Percentiles rank a stretch among this genome's conserved stretches.
Conservation (phyloP, 106 monocot genomes). For the Allium cepa region DNA sequence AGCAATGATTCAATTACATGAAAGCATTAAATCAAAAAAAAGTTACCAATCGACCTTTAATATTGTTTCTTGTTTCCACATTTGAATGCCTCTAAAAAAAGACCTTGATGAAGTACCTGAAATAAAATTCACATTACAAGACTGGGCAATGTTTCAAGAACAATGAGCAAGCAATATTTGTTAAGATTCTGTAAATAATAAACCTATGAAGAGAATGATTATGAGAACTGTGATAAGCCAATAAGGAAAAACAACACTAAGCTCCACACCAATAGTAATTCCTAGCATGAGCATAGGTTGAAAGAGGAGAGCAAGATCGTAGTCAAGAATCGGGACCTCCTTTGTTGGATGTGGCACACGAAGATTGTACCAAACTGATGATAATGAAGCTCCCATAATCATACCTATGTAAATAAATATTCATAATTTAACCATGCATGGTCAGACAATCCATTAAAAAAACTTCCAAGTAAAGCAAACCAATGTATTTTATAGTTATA, state of each 20-base stretch:
- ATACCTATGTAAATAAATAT: slow-evolving; percentile 38
- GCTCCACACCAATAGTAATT: slow-evolving; percentile 87
- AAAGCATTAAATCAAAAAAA: not conserved
- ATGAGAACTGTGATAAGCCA: slow-evolving; percentile 98
- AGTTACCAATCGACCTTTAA: slow-evolving; percentile 34
- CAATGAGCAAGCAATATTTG: no score
- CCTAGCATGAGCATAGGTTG: slow-evolving; percentile 99
- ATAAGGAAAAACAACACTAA: slow-evolving; percentile 91
- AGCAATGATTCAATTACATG: no score
- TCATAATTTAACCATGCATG: no score
- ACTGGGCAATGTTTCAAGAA: no score
- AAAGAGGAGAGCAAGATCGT: slow-evolving; percentile 86
- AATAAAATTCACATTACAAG: not conserved
- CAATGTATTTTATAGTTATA: no score
- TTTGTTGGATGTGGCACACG: slow-evolving; percentile 75
- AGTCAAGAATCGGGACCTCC: slow-evolving; percentile 91
- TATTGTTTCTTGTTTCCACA: slow-evolving; percentile 87
- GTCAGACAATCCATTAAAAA: no score
- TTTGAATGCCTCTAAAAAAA: slow-evolving; percentile 69
- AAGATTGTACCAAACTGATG: slow-evolving; percentile 96
- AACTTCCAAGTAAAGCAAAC: no score
- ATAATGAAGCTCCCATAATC: slow-evolving; percentile 96
- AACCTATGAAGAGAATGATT: slow-evolving; percentile 85
- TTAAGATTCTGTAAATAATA: not conserved
- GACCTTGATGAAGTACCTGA: slow-evolving; percentile 89